Evolutionary conservation across 139 green algal species (phyloP), one percentile per base, ranked within the genome.

Genomic region (Haematococcus sp.): DNA sequence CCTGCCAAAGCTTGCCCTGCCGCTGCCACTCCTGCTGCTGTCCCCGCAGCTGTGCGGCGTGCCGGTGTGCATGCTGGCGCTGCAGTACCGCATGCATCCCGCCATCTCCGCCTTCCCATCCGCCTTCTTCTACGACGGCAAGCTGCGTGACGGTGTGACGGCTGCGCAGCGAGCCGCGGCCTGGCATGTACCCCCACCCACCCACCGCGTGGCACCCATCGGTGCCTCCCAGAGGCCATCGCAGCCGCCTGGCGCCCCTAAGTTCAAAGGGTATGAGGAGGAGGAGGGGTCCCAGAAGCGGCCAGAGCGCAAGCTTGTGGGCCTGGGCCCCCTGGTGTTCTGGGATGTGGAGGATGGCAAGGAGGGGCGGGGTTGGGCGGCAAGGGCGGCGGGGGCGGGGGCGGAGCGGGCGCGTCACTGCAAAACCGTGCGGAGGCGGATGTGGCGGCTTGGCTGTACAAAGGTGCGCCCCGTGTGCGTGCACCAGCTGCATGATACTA

Each of bases 21-120:
- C 40, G 7, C 22, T 75, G 55, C 55, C 33, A 4, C 55, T 63
- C 19, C 58, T 43, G 4, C 34, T 34, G 27, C 56, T n/a, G n/a
- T n/a, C n/a, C 34, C 2, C 33, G 2, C 69, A 46, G 31, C 27
- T 28, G 3, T 67, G 43, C 55, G 33, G 27, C 54, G 79, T 64
- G 87, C 84, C 11, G 77, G 84, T 89, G 46, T 40, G 33, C 20
- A 78, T 93, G 81, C 87, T 94, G 52, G 70, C 54, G 34, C 69
- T 86, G 64, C 90, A 95, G 83, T 93, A 93, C 81, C 72, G 90
- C 31, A 95, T 93, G 88, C 88, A 93, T 60, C 90, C 90, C 1
- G 73, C 46, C 43, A 93, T 93, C 74, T 43, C 0, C 66, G 74
- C 73, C 52, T 85, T 89, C 58, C 86, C 86, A 11, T 83, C 76